These are phyloP conservation scores for Globisporangium spiculum DNA, from an alignment of 352 stramenopile species.

Conservation along the genomic window DNA sequence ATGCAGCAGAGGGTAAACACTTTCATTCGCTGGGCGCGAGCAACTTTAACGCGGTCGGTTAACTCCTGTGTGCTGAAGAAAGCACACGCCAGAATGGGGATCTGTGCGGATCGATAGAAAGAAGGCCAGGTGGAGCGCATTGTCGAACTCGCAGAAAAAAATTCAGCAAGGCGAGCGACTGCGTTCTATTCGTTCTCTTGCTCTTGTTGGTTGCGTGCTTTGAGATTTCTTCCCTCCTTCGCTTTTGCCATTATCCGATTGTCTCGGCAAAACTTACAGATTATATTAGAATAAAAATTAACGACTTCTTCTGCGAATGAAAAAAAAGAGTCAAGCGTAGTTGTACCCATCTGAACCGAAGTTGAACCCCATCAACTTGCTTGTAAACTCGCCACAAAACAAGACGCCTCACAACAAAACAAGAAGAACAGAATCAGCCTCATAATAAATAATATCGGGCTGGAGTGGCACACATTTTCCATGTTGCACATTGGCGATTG, in stretches of 20 bases:
- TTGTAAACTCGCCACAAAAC: neutral
- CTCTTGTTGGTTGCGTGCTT: too few relatives aligned
- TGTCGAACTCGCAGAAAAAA: too few relatives aligned
- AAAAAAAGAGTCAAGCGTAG: neutral
- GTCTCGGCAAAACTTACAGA: too few relatives aligned
- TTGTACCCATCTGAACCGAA: neutral
- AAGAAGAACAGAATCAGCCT: neutral
- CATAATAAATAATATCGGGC: neutral
- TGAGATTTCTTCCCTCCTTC: too few relatives aligned
- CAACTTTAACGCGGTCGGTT: neutral
- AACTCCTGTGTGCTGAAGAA: neutral
- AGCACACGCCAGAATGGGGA: neutral
- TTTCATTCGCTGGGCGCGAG: neutral
- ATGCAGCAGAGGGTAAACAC: neutral
- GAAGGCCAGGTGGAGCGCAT: too few relatives aligned
- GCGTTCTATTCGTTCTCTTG: too few relatives aligned
- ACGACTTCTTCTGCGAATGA: neutral
- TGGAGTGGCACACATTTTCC: neutral
- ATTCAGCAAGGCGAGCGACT: too few relatives aligned
- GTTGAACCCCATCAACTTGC: neutral
- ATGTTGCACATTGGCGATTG: neutral
- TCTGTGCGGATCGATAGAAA: too few relatives aligned
- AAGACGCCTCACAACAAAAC: neutral
- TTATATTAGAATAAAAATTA: too few relatives aligned
- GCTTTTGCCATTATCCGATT: too few relatives aligned